Percentiles rank a stretch among this genome's conserved stretches.
Conservation (phyloP, 345 rosid genomes). For the Eucalyptus cloeziana region DNA sequence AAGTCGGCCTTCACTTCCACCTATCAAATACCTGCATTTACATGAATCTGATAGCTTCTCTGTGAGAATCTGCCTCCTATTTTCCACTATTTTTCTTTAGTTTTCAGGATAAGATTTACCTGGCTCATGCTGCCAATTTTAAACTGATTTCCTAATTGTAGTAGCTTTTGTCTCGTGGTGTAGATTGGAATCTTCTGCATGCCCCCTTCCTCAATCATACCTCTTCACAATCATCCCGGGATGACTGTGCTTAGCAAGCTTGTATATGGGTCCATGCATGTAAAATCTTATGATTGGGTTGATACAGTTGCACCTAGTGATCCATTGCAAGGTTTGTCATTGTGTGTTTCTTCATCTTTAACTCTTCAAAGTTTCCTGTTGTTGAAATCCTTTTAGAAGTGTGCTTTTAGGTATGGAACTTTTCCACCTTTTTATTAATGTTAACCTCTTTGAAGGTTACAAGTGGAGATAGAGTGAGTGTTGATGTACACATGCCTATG, state of each 20-base stretch:
- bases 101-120: neutral
- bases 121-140: neutral
- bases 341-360: neutral
- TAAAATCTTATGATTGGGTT: conserved; percentile 81
- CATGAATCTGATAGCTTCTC: conserved; percentile 97
- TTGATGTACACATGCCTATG: neutral
- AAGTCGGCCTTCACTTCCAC: conserved; percentile 40
- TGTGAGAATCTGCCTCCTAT: conserved; percentile 44
- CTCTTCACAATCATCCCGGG: conserved; percentile 73
- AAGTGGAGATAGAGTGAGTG: neutral
- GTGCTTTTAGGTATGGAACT: neutral
- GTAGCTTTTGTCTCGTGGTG: neutral
- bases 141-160: neutral
- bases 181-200: conserved; percentile 98
- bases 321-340: conserved; percentile 46
- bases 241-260: conserved; percentile 98
- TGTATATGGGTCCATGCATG: conserved; percentile 78
- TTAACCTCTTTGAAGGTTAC: neutral
- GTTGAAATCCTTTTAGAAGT: neutral
- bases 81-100: neutral
- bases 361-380: neutral
- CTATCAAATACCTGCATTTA: conserved; percentile 81
- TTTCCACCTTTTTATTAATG: neutral
- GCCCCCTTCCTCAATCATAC: conserved; percentile 60
- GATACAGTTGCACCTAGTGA: conserved; percentile 34